phyloP scores from a whole-genome alignment of 768 basidiomycete species.

The Mycena pura region DNA sequence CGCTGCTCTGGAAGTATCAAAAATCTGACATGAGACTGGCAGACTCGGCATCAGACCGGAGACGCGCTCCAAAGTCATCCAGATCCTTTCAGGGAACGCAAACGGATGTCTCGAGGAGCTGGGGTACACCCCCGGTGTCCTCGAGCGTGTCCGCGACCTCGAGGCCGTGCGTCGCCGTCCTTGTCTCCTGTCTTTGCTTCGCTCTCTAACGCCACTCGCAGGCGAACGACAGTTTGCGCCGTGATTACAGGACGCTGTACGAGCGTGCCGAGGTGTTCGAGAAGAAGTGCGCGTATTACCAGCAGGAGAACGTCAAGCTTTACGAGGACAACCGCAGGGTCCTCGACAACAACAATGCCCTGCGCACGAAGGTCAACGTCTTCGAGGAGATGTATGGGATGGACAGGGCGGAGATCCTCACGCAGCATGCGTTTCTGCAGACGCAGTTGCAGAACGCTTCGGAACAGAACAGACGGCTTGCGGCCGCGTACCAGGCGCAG shows the following conservation, averaged over 20 bases:
- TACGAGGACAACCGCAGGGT: conserved; percentile 47
- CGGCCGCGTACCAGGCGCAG: background rate
- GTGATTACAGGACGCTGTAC: background rate
- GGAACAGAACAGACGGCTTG: too few relatives aligned
- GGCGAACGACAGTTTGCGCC: background rate
- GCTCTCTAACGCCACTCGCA: background rate
- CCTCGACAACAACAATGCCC: background rate
- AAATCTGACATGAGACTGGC: background rate
- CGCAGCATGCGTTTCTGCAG: background rate
- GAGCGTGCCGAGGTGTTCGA: conserved; percentile 14
- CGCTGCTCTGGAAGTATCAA: background rate
- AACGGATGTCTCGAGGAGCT: conserved; percentile 55
- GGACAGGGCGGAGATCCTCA: background rate
- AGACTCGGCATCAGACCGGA: conserved; percentile 14
- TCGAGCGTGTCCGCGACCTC: conserved; percentile 43
- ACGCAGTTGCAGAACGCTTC: background rate
- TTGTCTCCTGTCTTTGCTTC: background rate
- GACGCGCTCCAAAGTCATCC: conserved; percentile 46
- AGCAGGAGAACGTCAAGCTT: conserved; percentile 39
- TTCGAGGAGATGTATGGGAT: background rate
- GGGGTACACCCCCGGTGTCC: conserved; percentile 52
- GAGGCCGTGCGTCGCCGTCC: conserved; percentile 44
- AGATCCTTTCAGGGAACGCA: conserved; percentile 51
- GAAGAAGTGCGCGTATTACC: background rate
- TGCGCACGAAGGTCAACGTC: background rate